These are phyloP conservation scores for Echria macrotheca DNA, from an alignment of 495 filamentous ascomycete genomes.

Conservation along the genomic window DNA sequence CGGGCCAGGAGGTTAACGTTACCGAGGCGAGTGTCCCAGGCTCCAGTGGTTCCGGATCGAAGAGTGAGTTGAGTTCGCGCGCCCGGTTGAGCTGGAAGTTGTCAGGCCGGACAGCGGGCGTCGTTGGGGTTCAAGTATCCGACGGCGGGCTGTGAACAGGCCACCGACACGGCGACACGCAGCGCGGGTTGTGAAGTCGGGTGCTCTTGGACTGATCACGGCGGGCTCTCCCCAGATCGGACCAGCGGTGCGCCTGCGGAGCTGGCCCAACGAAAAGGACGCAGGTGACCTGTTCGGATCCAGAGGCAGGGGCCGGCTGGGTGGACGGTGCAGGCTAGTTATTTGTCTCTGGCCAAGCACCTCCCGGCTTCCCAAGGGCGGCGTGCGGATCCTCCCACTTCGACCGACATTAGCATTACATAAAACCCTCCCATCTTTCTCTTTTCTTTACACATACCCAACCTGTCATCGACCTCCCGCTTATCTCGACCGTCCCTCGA, in stretches of 20 bases:
- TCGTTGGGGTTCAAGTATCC: slow-evolving; percentile 13
- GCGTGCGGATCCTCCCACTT: slow-evolving; percentile 30
- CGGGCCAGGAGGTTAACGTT: slow-evolving; percentile 3
- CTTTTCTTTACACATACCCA: slow-evolving; percentile 43
- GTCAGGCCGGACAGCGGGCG: slow-evolving; percentile 1
- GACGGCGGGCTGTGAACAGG: not conserved
- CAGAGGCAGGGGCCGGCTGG: slow-evolving; percentile 15
- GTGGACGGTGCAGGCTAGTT: slow-evolving; percentile 23
- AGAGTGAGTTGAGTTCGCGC: not conserved
- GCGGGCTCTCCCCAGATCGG: slow-evolving; percentile 9
- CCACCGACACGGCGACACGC: slow-evolving; percentile 1
- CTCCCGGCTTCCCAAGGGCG: slow-evolving; percentile 17
- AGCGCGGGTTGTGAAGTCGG: slow-evolving; percentile 1
- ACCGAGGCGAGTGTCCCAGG: too few relatives aligned
- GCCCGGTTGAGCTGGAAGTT: not conserved
- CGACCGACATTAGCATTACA: slow-evolving; percentile 46
- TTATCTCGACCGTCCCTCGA: slow-evolving; percentile 39
- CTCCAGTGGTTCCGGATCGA: slow-evolving; percentile 3
- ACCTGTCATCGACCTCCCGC: slow-evolving; percentile 38
- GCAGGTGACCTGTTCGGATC: slow-evolving; percentile 24
- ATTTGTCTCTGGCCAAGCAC: slow-evolving; percentile 21
- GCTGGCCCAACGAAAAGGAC: slow-evolving; percentile 15
- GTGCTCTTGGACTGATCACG: too few relatives aligned
- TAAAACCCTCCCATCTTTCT: slow-evolving; percentile 47
- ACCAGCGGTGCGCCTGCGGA: slow-evolving; percentile 10